Base-by-base conservation (phyloP, 2,329 filamentous ascomycete genomes). In the Zasmidium angulare region DNA sequence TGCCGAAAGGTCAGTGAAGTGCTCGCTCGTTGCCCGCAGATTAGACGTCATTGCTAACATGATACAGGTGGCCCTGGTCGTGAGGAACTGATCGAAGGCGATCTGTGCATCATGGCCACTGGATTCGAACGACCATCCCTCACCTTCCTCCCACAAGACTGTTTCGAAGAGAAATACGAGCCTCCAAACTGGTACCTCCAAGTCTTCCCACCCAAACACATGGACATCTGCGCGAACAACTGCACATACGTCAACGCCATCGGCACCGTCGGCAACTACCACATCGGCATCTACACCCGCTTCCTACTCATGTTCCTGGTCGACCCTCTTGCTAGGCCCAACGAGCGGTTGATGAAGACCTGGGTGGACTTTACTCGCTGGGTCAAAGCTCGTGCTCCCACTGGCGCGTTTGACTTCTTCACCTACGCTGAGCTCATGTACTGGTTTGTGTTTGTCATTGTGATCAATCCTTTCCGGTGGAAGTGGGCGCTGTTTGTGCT, bases 181-280 rank as follows among this genome's bases (percentile, higher is more conserved):
- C 89, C 91, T 1, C 91, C 91, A 0, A 92, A 91, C 72, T 96
- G 91, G 91, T 96, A 95, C 67, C 82, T 96, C 0, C 91, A 96
- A 73, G 89, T 89, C 0, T 96, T 96, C 75, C 91, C 91, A 3
- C 89, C 91, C 0, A 74, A 79, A 2, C 88, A 93, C 65, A 84
- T 88, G 0, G 87, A 85, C 31, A 82, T 96, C 50, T 91, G 88
- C 63, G 88, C 87, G 63, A 93, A 91, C 76, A 96, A 96, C 75
- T 88, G 88, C 78, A 95, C 90, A 0, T 96, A 93, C 66, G 79
- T 92, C 57, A 86, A 89, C 55, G 90, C 87, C 2, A 93, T 95
- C 58, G 90, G 90, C 0, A 89, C 88, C 0, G 89, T 95, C 1
- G 89, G 91, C 0, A 93, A 95, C 73, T 93, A 89, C 82, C 91